Evolutionary conservation across 2,329 filamentous ascomycete genomes (phyloP).

Genomic region (Penicillium sp.): DNA sequence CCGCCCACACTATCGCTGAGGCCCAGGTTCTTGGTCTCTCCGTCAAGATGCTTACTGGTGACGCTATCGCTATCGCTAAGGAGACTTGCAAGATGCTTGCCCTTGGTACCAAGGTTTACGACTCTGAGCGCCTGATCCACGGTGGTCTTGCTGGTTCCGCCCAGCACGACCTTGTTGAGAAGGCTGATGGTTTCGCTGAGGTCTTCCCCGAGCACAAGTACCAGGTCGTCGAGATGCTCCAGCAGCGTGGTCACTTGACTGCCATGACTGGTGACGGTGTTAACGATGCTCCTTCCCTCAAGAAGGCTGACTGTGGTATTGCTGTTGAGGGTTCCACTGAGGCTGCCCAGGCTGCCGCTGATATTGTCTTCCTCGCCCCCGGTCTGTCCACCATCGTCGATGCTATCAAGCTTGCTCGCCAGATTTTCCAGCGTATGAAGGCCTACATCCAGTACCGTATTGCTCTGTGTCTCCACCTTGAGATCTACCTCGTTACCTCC

Average conservation of each 20-base stretch:
- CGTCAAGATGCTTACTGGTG: slow-evolving; percentile 81
- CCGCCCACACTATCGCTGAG: slow-evolving; percentile 73
- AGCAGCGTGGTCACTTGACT: slow-evolving; percentile 70
- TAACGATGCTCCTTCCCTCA: slow-evolving; percentile 71
- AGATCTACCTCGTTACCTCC: slow-evolving; percentile 74
- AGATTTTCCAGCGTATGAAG: slow-evolving; percentile 79
- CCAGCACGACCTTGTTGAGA: slow-evolving; percentile 74
- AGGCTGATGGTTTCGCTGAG: slow-evolving; percentile 71
- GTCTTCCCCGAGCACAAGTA: slow-evolving; percentile 77
- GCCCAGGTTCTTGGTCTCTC: slow-evolving; percentile 73
- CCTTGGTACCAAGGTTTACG: slow-evolving; percentile 77
- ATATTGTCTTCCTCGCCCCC: slow-evolving; percentile 73
- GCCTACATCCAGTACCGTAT: slow-evolving; percentile 77
- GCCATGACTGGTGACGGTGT: slow-evolving; percentile 78
- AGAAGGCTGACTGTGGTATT: slow-evolving; percentile 74
- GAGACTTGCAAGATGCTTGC: slow-evolving; percentile 82
- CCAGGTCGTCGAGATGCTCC: slow-evolving; percentile 73
- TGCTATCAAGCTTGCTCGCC: slow-evolving; percentile 71
- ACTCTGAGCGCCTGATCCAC: slow-evolving; percentile 75
- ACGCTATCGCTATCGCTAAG: slow-evolving; percentile 76
- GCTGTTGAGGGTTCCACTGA: slow-evolving; percentile 71
- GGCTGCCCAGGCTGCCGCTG: slow-evolving; percentile 70
- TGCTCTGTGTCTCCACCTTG: slow-evolving; percentile 70
- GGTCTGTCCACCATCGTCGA: slow-evolving; percentile 71
- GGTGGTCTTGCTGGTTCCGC: slow-evolving; percentile 71